Evolutionary conservation across 768 basidiomycete species (phyloP), one percentile per base, ranked within the genome.

Genomic region (Brasilioporus rufonigricans): DNA sequence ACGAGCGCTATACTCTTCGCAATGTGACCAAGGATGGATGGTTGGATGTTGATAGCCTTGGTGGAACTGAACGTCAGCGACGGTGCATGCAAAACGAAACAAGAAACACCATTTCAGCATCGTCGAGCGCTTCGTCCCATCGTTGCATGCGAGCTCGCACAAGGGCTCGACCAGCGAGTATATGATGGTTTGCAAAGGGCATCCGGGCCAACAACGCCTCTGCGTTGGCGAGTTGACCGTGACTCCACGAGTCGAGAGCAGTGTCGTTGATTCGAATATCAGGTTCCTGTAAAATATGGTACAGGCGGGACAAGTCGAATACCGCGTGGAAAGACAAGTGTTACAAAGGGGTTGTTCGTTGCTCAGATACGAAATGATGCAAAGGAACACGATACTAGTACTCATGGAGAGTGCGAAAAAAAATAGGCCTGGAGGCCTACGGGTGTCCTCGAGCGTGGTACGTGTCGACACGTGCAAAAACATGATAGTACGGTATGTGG

Each of bases 161-260:
- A 19, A 58, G 36, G 1, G 57, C 53, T 24, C 48, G 44, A 46
- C 19, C 27, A n/a, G 52, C 52, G 18, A 53, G 29, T 13, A 26
- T 10, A 38, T 47, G 36, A 14, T 53, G 29, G 4, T 2, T 11
- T 9, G 36, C 4, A 5, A 21, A 16, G 19, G 4, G 29, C 10
- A 27, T 18, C 12, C 1, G 14, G 4, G 21, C 13, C 40, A 41
- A 23, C 6, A 41, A 24, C 5, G n/a, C 21, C 23, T 41, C 40
- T 13, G 23, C 40, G 21, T 41, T 1, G 23, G 4, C 11, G 13
- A 41, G 40, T 11, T 24, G 23, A 24, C 14, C 21, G 6, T 23
- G 21, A 12, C 24, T 14, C 40, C 56, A 57, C 1, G 5, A 14
- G 18, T 43, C 14, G n/a, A 58, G 48, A 0, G 5, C 44, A 21